These are phyloP conservation scores for Thuidium tamariscinum DNA, from an alignment of 225 moss, liverwort and hornwort genomes.

Conservation along the genomic window DNA sequence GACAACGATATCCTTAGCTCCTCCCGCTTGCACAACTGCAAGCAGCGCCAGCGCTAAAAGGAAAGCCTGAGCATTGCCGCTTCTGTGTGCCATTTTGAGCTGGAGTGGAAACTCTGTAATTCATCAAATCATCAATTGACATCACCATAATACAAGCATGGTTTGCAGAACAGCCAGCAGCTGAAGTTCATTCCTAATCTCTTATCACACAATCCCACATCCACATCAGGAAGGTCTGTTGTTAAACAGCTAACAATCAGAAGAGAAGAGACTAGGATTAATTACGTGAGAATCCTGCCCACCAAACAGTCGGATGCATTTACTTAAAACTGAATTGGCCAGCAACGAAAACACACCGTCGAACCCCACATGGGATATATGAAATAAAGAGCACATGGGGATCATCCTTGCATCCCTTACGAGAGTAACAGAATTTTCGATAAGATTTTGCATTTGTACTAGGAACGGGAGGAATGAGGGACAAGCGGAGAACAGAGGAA, in stretches of 20 bases:
- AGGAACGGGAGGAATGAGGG: not conserved
- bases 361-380: not conserved
- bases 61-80: not conserved
- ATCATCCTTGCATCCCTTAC: not conserved
- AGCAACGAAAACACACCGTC: not conserved
- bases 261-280: not conserved
- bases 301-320: no score
- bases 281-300: not conserved
- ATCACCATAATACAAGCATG: not conserved
- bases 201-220: not conserved
- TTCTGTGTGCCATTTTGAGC: not conserved
- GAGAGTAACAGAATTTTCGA: not conserved
- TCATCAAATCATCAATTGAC: not conserved
- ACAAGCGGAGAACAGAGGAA: not conserved
- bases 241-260: not conserved
- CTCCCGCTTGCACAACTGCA: not conserved
- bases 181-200: not conserved
- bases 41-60: not conserved
- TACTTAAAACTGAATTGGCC: not conserved
- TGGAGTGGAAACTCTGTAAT: not conserved
- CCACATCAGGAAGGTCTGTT: not conserved
- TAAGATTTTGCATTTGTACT: not conserved
- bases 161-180: not conserved
- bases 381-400: not conserved
- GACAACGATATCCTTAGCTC: not conserved